Conservation (phyloP, 176 grass and related monocot species). For the Phragmites australis region DNA sequence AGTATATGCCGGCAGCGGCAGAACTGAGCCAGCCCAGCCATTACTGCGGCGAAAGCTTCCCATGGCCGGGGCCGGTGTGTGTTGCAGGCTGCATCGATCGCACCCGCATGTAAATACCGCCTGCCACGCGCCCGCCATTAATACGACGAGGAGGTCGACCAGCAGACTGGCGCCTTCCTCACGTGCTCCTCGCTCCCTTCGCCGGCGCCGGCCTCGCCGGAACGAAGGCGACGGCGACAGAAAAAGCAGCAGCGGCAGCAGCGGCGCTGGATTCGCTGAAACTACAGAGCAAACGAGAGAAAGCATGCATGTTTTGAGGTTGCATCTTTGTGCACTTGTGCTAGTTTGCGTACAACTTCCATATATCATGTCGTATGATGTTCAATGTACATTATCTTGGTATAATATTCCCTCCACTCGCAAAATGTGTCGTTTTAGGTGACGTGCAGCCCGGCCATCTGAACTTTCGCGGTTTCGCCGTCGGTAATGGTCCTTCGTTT, state of each 20-base stretch:
- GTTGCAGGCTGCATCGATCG: background rate
- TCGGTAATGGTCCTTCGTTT: too few species aligned
- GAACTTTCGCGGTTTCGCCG: too few species aligned
- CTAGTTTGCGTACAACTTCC: too few species aligned
- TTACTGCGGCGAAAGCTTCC: slow-evolving; percentile 37
- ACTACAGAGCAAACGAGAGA: too few species aligned
- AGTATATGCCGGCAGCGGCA: background rate
- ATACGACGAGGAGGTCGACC: background rate
- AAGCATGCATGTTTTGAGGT: too few species aligned
- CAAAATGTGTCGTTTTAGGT: too few species aligned
- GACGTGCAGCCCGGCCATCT: too few species aligned
- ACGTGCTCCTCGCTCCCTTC: background rate
- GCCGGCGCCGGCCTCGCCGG: background rate
- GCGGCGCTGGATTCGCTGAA: background rate
- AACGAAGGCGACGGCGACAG: background rate
- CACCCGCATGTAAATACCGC: background rate
- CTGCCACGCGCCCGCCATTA: background rate
- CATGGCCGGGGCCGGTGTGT: background rate
- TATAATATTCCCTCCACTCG: too few species aligned
- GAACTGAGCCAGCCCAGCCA: background rate
- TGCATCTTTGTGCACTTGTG: too few species aligned
- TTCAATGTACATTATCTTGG: too few species aligned
- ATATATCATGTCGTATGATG: too few species aligned
- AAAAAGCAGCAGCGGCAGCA: too few species aligned
- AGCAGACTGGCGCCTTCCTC: background rate